Evolutionary conservation across 805 yeast species (phyloP), one percentile per base, ranked within the genome.

Genomic region (Pichia paraexigua): DNA sequence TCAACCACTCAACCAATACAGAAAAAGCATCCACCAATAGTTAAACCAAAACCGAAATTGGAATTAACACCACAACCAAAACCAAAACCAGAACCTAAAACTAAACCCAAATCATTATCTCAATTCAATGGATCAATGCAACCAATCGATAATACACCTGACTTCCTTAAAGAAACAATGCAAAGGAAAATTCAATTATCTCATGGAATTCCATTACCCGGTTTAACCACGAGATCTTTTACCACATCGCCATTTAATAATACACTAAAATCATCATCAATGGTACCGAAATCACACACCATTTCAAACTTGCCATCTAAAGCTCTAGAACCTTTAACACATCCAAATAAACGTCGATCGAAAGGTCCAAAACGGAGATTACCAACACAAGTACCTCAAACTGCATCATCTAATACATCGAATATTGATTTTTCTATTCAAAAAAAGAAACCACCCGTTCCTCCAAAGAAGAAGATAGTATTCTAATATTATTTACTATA

Each of bases 331-430:
- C 69, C 68, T 42, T 63, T 78, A 45, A 64, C 64, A 0, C 82
- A 78, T 60, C 62, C 74, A 2, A 77, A 71, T 44, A 79, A 78
- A 57, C 51, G 63, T 0, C 64, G 83, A 49, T 66, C 80, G 18
- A 73, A 67, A 50, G 83, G 83, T 0, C 83, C 83, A 0, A 76
- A 71, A 58, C 63, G 83, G 55, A 65, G 75, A 47, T 64, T 74
- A 20, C 82, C 82, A 1, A 67, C 68, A 48, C 54, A 30, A 11
- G 46, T 61, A 12, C 32, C 28, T 0, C 4, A 35, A 30, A 18
- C 28, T 9, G n/a, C 13, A 18, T 21, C 41, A 18, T 12, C 25
- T 10, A 12, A 21, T 6, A 24, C 43, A 11, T 28, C 20, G 30
- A 9, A n/a, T n/a, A 17, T 10, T 25, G 8, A 24, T 10, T 5